Percentiles rank a stretch among this genome's conserved stretches.
Evolutionary conservation across 805 yeast genomes (phyloP).

Genomic region (Myxozyma lipomycoides): DNA sequence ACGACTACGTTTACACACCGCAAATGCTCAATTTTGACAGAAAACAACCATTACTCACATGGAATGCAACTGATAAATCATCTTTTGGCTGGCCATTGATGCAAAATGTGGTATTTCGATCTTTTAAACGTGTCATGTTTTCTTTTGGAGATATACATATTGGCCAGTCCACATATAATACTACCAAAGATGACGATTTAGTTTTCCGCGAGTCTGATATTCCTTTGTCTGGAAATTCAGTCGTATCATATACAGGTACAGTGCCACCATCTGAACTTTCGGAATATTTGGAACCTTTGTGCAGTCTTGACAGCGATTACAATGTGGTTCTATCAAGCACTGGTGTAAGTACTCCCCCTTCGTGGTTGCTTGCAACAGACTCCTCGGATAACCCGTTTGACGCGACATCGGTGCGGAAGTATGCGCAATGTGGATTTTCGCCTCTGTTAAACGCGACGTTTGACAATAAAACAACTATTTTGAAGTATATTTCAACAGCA

Average conservation of each 20-base stretch:
- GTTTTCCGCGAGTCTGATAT: slow-evolving; percentile 13
- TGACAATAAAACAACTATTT: slow-evolving; percentile 11
- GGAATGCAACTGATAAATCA: slow-evolving; percentile 19
- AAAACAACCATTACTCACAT: slow-evolving; percentile 2
- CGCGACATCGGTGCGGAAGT: slow-evolving; percentile 38
- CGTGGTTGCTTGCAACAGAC: slow-evolving; percentile 46
- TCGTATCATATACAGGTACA: neutral
- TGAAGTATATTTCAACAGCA: slow-evolving; percentile 26
- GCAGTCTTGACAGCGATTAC: slow-evolving; percentile 1
- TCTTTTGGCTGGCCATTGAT: slow-evolving; percentile 21
- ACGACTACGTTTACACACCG: slow-evolving; percentile 18
- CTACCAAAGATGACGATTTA: slow-evolving; percentile 2
- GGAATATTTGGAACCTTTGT: slow-evolving; percentile 3
- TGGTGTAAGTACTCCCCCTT: slow-evolving; percentile 9
- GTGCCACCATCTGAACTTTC: slow-evolving; percentile 8
- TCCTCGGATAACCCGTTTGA: slow-evolving; percentile 40
- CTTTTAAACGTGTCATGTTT: slow-evolving; percentile 16
- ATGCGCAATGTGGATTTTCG: slow-evolving; percentile 56
- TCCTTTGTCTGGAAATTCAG: slow-evolving; percentile 10
- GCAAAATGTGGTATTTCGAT: slow-evolving; percentile 10
- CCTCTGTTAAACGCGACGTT: slow-evolving; percentile 53
- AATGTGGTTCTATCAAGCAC: slow-evolving; percentile 1
- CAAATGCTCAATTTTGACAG: slow-evolving; percentile 7
- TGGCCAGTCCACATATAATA: slow-evolving; percentile 3
- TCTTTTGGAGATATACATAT: slow-evolving; percentile 19